Percentiles rank a stretch among this genome's conserved stretches.
Evolutionary conservation across 192 early-diverging fungal species (phyloP).

Genomic region (Rhizophagus sp.): DNA sequence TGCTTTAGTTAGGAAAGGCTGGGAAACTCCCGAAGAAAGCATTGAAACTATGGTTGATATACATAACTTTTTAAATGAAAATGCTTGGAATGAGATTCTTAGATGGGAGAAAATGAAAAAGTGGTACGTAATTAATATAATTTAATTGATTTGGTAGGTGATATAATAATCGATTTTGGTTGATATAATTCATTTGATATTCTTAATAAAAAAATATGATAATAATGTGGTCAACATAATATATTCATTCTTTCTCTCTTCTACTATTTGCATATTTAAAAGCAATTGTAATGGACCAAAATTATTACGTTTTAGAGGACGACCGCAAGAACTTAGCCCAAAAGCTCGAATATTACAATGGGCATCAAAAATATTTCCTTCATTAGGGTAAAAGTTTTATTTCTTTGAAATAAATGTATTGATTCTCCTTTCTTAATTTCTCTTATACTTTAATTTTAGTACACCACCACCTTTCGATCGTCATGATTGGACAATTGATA

Average conservation of each 20-base stretch:
- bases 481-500: slow-evolving; percentile 94
- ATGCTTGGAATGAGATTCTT: slow-evolving; percentile 90
- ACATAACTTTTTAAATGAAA: slow-evolving; percentile 98
- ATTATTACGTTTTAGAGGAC: slow-evolving; percentile 81
- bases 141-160: background rate
- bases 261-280: background rate
- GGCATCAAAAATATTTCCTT: slow-evolving; percentile 36
- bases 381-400: slow-evolving; percentile 57
- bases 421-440: background rate
- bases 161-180: too few species aligned
- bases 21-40: slow-evolving; percentile 81
- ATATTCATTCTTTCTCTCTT: slow-evolving; percentile 3
- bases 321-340: slow-evolving; percentile 76
- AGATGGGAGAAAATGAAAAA: slow-evolving; percentile 83
- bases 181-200: background rate
- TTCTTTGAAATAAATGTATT: slow-evolving; percentile 1
- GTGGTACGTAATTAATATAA: slow-evolving; percentile 42
- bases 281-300: slow-evolving; percentile 57
- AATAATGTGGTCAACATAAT: background rate
- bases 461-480: slow-evolving; percentile 92
- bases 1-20: slow-evolving; percentile 81
- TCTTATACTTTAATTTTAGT: slow-evolving; percentile 38
- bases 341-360: slow-evolving; percentile 61
- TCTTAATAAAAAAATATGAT: background rate
- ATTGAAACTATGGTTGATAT: slow-evolving; percentile 95